Percentiles rank a stretch among this genome's conserved stretches.
These are phyloP conservation scores for Suillus bovinus DNA, from an alignment of 768 basidiomycete species.

Conservation along the genomic window DNA sequence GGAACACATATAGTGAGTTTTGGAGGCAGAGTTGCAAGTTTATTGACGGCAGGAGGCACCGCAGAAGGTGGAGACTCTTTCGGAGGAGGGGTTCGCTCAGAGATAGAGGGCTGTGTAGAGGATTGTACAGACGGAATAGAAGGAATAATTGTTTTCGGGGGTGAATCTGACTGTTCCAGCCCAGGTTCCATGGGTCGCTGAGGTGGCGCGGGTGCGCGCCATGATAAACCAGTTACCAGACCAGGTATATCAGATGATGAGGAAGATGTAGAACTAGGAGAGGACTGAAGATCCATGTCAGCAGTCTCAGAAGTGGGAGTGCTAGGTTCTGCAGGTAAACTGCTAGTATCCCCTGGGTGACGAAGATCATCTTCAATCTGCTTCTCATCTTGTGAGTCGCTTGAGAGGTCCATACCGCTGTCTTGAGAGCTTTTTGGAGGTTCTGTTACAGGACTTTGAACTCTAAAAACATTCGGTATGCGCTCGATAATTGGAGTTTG, in stretches of 20 bases:
- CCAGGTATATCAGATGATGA: constrained; percentile 31
- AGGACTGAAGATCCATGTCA: constrained; percentile 37
- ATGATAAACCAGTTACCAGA: constrained; percentile 33
- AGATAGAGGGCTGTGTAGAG: constrained; percentile 14
- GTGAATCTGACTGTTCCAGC: constrained; percentile 10
- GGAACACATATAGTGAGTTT: constrained; percentile 6
- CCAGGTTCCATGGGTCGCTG: constrained; percentile 27
- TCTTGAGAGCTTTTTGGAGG: constrained; percentile 10
- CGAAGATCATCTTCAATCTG: constrained; percentile 22
- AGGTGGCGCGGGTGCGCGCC: constrained; percentile 17
- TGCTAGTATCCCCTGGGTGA: constrained; percentile 26
- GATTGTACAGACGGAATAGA: neutral
- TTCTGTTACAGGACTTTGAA: constrained; percentile 11
- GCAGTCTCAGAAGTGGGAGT: constrained; percentile 34
- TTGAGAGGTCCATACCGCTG: constrained; percentile 14
- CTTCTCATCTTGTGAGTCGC: constrained; percentile 22
- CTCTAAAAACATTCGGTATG: constrained; percentile 8
- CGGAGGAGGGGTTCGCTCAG: constrained; percentile 12
- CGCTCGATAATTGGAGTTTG: constrained; percentile 19
- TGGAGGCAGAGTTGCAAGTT: constrained; percentile 9
- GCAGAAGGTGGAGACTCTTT: constrained; percentile 3
- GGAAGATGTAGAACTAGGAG: constrained; percentile 28
- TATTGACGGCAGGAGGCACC: constrained; percentile 12
- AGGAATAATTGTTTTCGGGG: constrained; percentile 15
- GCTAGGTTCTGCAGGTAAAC: constrained; percentile 21